Base-by-base conservation (phyloP, 1,284 basidiomycete species). In the Austroboletus novae-zelandiae region DNA sequence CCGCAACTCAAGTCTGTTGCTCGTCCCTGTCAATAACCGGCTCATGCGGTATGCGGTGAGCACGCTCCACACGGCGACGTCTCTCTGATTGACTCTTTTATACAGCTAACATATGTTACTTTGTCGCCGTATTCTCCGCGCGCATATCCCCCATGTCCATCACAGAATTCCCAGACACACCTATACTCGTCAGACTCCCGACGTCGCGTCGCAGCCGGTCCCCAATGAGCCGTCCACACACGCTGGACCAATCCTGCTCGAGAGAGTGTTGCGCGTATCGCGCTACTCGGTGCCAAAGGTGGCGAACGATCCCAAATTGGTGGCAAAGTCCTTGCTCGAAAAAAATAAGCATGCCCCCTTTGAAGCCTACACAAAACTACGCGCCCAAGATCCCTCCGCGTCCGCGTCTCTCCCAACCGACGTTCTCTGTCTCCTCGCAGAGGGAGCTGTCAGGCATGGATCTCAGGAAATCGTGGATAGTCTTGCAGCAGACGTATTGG, bases 101-200 rank as follows among this genome's bases (percentile, higher is more conserved):
- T 48, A 13, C 51, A 80, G 78, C 68, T 81, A 72, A 80, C 78
- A 73, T 79, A 81, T 81, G 78, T 80, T 72, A 66, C 69, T 75
- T 75, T 79, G 78, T 71, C 78, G 76, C 66, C 74, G 69, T 66
- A 65, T 75, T 55, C 63, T 67, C 56, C 68, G 63, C 71, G 67
- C 68, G 62, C 67, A 68, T 64, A 58, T 67, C 57, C 57, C 62
- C 52, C 57, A 56, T 46, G 61, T 54, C 39, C 68, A 61, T 47
- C 46, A 60, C 32, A 66, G 63, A 31, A 55, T 61, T 36, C 57
- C n/a, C 44, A 61, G 47, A 50, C 39, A 67, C 65, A 25, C 47
- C 46, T 45, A 49, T 31, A 7, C 51, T 55, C 18, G 50, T 51
- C 45, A 48, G 36, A 25, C 17, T 46, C 40, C 47, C 61, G 6